Evolutionary conservation across 371 early-diverging fungal species (phyloP).

Genomic region (Nematocida parisii): DNA sequence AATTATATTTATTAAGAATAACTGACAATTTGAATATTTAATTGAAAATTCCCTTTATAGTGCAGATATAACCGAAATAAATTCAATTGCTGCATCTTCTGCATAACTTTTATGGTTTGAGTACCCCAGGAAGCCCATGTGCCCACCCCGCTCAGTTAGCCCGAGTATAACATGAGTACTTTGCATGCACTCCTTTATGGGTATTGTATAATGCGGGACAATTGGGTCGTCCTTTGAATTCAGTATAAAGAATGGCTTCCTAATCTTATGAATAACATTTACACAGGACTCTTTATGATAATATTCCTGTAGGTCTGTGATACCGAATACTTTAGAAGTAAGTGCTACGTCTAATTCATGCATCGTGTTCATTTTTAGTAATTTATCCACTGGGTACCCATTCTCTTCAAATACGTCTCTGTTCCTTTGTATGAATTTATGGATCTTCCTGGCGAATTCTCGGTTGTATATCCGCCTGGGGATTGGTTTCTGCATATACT

Average conservation of each 20-base stretch:
- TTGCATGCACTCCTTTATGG: constrained; percentile 73
- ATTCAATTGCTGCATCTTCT: constrained; percentile 63
- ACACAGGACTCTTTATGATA: constrained; percentile 60
- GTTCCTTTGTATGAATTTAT: constrained; percentile 58
- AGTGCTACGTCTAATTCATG: constrained; percentile 48
- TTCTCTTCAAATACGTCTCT: constrained; percentile 50
- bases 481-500: constrained; percentile 50
- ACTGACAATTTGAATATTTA: too few relatives aligned
- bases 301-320: constrained; percentile 49
- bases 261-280: constrained; percentile 59
- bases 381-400: constrained; percentile 12
- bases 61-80: constrained; percentile 26
- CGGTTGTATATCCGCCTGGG: constrained; percentile 59
- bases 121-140: constrained; percentile 76
- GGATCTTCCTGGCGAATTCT: constrained; percentile 59
- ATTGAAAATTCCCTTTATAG: neutral
- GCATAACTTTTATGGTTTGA: constrained; percentile 54
- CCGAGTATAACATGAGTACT: constrained; percentile 83
- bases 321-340: constrained; percentile 42
- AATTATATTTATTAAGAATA: too few relatives aligned
- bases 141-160: constrained; percentile 80
- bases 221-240: constrained; percentile 87
- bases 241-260: constrained; percentile 76
- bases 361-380: constrained; percentile 38
- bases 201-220: constrained; percentile 74